These are phyloP conservation scores for Batkoa obscura DNA, from an alignment of 371 early-diverging fungal species.

Conservation along the genomic window DNA sequence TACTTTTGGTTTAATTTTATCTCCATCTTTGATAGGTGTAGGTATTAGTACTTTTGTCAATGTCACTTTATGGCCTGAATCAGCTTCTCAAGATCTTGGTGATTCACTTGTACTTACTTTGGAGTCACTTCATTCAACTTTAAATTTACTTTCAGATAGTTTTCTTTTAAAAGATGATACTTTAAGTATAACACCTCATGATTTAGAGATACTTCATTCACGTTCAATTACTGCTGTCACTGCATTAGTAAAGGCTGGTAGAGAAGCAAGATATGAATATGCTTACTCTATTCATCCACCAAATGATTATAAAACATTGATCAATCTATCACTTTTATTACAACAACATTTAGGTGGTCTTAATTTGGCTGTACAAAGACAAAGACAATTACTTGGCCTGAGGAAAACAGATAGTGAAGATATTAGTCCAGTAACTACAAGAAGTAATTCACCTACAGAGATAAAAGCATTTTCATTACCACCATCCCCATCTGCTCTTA, in stretches of 20 bases:
- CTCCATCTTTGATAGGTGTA: background rate
- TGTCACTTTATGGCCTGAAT: slow-evolving; percentile 4
- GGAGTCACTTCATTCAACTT: background rate
- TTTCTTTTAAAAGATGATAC: slow-evolving; percentile 2
- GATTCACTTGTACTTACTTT: background rate
- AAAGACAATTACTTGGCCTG: background rate
- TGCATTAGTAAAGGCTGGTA: background rate
- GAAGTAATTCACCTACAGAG: background rate
- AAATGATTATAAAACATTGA: background rate
- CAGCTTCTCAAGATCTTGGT: background rate
- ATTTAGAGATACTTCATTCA: slow-evolving; percentile 1
- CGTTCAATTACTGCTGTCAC: background rate
- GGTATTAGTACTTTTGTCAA: background rate
- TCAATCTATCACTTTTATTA: background rate
- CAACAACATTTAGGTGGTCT: background rate
- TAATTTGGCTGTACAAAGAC: slow-evolving; percentile 4
- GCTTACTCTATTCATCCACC: slow-evolving; percentile 5
- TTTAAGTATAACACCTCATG: background rate
- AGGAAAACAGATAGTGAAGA: background rate
- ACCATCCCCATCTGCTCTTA: slow-evolving; percentile 1
- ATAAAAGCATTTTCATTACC: background rate
- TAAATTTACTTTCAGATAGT: background rate
- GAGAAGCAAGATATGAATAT: slow-evolving; percentile 3
- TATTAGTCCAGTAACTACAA: background rate
- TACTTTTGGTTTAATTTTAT: background rate